A percentile compares a stretch with the other conserved stretches of the same genome.
phyloP scores from a whole-genome alignment of 108 stramenopile genomes.

The Cyclostephanos tholiformis region DNA sequence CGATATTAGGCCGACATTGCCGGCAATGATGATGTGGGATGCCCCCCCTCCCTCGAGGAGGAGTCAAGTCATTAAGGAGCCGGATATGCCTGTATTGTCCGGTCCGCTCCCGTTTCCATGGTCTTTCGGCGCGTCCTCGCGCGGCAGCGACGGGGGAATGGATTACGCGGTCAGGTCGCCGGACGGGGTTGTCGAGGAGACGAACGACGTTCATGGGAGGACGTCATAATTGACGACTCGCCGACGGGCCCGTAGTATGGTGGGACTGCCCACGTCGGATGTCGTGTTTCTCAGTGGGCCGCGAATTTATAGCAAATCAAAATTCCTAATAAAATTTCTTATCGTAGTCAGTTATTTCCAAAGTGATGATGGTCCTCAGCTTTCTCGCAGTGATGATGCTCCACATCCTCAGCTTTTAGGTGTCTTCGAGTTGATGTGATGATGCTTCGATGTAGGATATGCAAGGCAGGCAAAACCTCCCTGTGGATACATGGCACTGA shows the following conservation, averaged over 20 bases:
- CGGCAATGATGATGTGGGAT: constrained; percentile 30
- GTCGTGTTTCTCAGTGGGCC: too few relatives aligned
- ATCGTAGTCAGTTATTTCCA: too few relatives aligned
- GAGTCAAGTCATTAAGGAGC: constrained; percentile 22
- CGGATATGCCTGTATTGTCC: not conserved
- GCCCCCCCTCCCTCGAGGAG: constrained; percentile 9
- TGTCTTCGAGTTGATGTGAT: too few relatives aligned
- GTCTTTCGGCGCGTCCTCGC: not conserved
- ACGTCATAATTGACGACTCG: constrained; percentile 12
- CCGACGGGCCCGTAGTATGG: constrained; percentile 24
- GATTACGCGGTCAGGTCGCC: not conserved
- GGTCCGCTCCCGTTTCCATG: constrained; percentile 36
- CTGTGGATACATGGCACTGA: not conserved
- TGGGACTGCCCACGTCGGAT: too few relatives aligned
- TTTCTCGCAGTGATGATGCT: too few relatives aligned
- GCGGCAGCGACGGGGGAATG: not conserved
- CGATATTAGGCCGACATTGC: constrained; percentile 2
- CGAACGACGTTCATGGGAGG: not conserved
- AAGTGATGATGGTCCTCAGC: too few relatives aligned
- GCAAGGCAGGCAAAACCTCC: too few relatives aligned
- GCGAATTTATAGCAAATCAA: constrained; percentile 26
- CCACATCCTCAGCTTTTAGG: too few relatives aligned
- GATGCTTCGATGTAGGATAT: too few relatives aligned
- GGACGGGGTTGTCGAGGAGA: not conserved
- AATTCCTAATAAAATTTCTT: too few relatives aligned